Conservation (phyloP, 495 filamentous ascomycete genomes). For the Jackrogersella minutella region DNA sequence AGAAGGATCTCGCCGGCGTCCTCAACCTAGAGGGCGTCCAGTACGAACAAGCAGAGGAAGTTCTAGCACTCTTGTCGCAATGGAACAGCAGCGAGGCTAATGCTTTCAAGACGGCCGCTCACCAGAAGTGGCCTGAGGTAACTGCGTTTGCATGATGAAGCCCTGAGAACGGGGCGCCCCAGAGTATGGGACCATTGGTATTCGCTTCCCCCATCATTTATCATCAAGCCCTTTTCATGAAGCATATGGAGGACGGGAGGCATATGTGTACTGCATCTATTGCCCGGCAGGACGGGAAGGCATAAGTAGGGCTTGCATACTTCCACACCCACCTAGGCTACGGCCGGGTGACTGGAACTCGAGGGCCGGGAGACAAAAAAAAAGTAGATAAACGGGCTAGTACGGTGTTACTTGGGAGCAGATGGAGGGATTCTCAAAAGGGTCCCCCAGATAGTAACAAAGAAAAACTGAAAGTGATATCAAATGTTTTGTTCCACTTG, state of each 20-base stretch:
- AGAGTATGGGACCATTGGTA: background rate
- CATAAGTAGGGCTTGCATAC: constrained; percentile 26
- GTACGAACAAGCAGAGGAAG: constrained; percentile 68
- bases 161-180: background rate
- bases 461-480: background rate
- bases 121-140: constrained; percentile 75
- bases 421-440: background rate
- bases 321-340: background rate
- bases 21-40: constrained; percentile 63
- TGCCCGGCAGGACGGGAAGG: constrained; percentile 5
- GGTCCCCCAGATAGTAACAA: background rate
- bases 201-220: background rate
- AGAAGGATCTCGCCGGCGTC: constrained; percentile 66
- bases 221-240: background rate
- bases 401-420: background rate
- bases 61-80: constrained; percentile 64
- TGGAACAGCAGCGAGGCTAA: constrained; percentile 66
- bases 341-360: background rate
- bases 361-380: background rate
- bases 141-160: constrained; percentile 57
- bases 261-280: too few species aligned
- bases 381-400: constrained; percentile 6
- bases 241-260: background rate
- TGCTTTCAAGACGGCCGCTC: constrained; percentile 69
- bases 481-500: background rate